Conservation (phyloP, 2,329 filamentous ascomycete genomes). For the Verticillium tricorpus region DNA sequence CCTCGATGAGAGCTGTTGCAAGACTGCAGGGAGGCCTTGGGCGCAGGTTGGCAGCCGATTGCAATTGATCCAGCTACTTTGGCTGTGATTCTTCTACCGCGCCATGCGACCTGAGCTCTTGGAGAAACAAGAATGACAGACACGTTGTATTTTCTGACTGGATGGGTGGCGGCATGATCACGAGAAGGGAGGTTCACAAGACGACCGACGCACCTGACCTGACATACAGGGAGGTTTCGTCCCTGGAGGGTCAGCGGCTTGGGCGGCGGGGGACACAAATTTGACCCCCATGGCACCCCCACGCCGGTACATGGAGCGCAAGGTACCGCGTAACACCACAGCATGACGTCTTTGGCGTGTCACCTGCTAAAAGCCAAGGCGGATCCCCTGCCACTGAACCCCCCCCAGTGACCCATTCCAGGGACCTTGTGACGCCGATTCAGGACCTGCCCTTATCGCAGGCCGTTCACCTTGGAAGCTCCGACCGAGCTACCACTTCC, state of each 20-base stretch:
- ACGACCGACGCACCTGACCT: neutral
- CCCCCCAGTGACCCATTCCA: neutral
- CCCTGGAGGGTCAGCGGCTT: neutral
- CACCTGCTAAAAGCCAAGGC: neutral
- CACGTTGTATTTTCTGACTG: too few relatives aligned
- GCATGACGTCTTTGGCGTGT: neutral
- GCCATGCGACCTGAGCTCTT: too few relatives aligned
- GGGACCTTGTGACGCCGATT: neutral
- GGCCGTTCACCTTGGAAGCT: neutral
- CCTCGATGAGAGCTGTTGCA: too few relatives aligned
- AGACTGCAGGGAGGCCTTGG: too few relatives aligned
- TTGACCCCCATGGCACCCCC: neutral
- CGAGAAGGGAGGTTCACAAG: too few relatives aligned
- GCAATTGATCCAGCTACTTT: too few relatives aligned
- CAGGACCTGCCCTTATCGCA: neutral
- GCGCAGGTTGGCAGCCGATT: too few relatives aligned
- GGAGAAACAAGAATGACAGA: too few relatives aligned
- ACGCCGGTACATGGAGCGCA: neutral
- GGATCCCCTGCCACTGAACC: neutral
- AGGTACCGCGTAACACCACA: neutral
- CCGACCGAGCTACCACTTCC: neutral
- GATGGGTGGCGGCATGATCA: too few relatives aligned
- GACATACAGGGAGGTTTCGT: neutral
- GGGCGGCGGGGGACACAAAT: neutral
- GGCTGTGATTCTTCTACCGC: too few relatives aligned